These are phyloP conservation scores for Dictyostelium firmibasis DNA, from an alignment of 78 protist species.

Conservation along the genomic window DNA sequence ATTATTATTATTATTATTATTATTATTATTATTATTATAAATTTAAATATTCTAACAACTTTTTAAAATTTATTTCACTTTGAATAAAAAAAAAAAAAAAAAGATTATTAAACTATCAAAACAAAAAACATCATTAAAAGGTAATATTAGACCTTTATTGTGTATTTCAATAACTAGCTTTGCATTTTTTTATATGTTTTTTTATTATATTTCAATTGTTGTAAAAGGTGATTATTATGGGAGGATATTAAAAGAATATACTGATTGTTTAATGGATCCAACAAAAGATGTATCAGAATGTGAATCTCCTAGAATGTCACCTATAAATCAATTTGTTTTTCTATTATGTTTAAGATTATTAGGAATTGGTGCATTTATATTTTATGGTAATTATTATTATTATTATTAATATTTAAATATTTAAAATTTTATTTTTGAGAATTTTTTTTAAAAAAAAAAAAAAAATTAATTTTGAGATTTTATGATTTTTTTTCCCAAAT, in stretches of 20 bases:
- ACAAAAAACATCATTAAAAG: neutral
- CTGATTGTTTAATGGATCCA: neutral
- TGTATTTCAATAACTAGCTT: neutral
- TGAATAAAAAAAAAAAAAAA: too few relatives aligned
- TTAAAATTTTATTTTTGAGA: too few relatives aligned
- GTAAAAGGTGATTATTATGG: neutral
- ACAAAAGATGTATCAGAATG: neutral
- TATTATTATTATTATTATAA: too few relatives aligned
- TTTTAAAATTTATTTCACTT: too few relatives aligned
- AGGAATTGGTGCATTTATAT: neutral
- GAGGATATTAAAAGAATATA: neutral
- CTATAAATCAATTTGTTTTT: neutral
- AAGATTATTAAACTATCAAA: neutral
- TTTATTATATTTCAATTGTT: neutral
- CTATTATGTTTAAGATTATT: neutral
- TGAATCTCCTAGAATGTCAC: neutral
- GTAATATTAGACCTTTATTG: neutral
- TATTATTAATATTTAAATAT: too few relatives aligned
- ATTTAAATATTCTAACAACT: too few relatives aligned
- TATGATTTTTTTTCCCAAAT: too few relatives aligned
- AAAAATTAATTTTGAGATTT: too few relatives aligned
- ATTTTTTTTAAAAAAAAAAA: too few relatives aligned
- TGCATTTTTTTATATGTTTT: slow-evolving; percentile 5
- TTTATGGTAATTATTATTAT: slow-evolving; percentile 1
- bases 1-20: too few relatives aligned